A percentile compares a stretch with the other conserved stretches of the same genome.
Conservation (phyloP, 164 flowering plant species). For the Echeveria elegans region DNA sequence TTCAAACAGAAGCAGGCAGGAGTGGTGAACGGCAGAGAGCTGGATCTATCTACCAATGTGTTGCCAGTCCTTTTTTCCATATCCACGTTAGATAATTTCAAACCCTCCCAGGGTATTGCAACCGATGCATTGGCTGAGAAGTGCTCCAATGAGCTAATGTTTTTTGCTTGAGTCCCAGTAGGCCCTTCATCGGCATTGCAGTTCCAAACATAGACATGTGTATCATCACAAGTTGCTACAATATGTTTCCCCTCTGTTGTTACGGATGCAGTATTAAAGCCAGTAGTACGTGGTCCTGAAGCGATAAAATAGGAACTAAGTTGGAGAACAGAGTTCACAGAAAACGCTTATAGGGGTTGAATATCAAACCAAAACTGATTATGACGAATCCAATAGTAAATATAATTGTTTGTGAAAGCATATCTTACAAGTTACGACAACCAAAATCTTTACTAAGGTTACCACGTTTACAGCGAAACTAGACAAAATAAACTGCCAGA, state of each 20-base stretch:
- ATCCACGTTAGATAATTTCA: constrained; percentile 16
- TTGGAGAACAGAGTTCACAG: not conserved
- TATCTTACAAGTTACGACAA: not conserved
- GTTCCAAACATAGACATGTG: constrained; percentile 52
- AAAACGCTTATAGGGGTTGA: not conserved
- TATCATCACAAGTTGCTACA: constrained; percentile 48
- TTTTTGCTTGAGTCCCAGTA: constrained; percentile 19
- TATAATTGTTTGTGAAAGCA: not conserved
- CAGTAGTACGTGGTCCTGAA: constrained; percentile 33
- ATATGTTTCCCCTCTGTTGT: constrained; percentile 64
- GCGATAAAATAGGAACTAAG: not conserved
- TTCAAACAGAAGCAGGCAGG: constrained; percentile 28
- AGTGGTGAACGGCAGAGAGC: constrained; percentile 21
- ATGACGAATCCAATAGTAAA: not conserved
- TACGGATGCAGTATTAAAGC: constrained; percentile 35
- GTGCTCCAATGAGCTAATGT: constrained; percentile 39
- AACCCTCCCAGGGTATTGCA: constrained; percentile 60
- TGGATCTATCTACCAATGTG: constrained; percentile 7
- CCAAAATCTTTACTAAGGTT: not conserved
- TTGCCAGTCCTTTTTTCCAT: constrained; percentile 10
- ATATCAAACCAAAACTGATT: not conserved
- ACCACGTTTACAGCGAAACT: not conserved
- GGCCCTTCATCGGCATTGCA: constrained; percentile 15
- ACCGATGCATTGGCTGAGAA: constrained; percentile 47
- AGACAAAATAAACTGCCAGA: not conserved